These are phyloP conservation scores for Lanmaoa pseudosensibilis DNA, from an alignment of 768 basidiomycete genomes.

Conservation along the genomic window DNA sequence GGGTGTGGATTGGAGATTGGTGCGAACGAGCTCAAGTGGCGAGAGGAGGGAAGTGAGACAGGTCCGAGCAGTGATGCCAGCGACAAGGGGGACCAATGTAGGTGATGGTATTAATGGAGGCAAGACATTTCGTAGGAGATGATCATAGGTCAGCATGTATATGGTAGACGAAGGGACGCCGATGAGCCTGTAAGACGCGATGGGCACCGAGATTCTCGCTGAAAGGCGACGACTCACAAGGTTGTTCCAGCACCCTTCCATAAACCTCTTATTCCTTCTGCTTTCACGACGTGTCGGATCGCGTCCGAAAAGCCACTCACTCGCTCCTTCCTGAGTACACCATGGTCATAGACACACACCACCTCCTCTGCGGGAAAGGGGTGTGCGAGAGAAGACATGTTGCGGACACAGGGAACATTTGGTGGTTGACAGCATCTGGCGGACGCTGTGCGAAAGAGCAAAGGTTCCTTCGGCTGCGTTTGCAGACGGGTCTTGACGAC, in stretches of 20 bases:
- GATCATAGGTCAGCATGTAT: slow-evolving; percentile 96
- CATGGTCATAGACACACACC: slow-evolving; percentile 79
- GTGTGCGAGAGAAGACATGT: slow-evolving; percentile 73
- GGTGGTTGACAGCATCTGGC: slow-evolving; percentile 72
- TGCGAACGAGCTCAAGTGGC: slow-evolving; percentile 90
- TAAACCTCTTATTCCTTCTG: slow-evolving; percentile 80
- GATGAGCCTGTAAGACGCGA: slow-evolving; percentile 57
- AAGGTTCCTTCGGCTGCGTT: slow-evolving; percentile 69
- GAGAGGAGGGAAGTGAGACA: slow-evolving; percentile 76
- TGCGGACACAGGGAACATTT: slow-evolving; percentile 56
- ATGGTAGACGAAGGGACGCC: slow-evolving; percentile 88
- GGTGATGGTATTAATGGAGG: slow-evolving; percentile 59
- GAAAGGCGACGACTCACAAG: slow-evolving; percentile 51
- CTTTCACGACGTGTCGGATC: slow-evolving; percentile 72
- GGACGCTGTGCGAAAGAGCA: slow-evolving; percentile 53
- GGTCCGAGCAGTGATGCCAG: slow-evolving; percentile 82
- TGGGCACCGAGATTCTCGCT: slow-evolving; percentile 5
- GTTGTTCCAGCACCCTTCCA: slow-evolving; percentile 97
- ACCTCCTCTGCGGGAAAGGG: slow-evolving; percentile 58
- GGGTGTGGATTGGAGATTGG: slow-evolving; percentile 89
- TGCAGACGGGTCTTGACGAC: slow-evolving; percentile 96
- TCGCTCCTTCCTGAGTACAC: slow-evolving; percentile 65
- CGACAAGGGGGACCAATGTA: slow-evolving; percentile 64
- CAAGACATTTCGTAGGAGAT: slow-evolving; percentile 64
- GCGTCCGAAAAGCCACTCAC: slow-evolving; percentile 88